Evolutionary conservation across 306 rosid genomes (phyloP).

Genomic region (Prosopis cineraria): DNA sequence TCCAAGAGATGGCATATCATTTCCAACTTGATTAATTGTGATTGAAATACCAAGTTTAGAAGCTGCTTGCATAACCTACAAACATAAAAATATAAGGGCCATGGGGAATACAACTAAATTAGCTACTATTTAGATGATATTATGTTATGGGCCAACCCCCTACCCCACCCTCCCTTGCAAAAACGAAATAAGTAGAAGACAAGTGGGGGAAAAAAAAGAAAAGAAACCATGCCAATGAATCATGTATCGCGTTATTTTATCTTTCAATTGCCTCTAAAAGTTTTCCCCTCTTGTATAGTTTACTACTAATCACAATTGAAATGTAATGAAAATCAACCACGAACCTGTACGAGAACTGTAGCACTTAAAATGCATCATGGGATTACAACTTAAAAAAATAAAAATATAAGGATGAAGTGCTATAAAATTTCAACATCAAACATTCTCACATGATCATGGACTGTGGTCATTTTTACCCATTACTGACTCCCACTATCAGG

Average conservation of each 20-base stretch:
- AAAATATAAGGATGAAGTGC: background rate
- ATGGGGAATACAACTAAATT: conserved; percentile 12
- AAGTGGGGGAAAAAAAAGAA: background rate
- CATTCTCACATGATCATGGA: background rate
- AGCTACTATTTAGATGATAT: conserved; percentile 15
- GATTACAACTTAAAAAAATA: conserved; percentile 26
- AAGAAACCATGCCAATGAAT: conserved; percentile 12
- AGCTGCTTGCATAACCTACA: conserved; percentile 82
- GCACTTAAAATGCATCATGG: conserved; percentile 3
- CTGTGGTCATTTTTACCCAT: background rate
- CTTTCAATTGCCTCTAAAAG: conserved; percentile 24
- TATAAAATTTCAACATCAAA: background rate
- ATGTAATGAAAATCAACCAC: conserved; percentile 14
- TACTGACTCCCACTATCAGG: conserved; percentile 6
- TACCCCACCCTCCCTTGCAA: background rate
- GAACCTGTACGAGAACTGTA: background rate
- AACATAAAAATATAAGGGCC: conserved; percentile 29
- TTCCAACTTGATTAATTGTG: conserved; percentile 73
- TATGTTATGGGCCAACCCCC: conserved; percentile 11
- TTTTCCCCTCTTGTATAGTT: background rate
- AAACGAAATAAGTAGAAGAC: background rate
- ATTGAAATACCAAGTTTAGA: conserved; percentile 79
- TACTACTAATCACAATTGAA: background rate
- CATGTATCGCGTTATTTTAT: background rate
- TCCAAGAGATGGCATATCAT: conserved; percentile 57